Base-by-base conservation (phyloP, 2,329 filamentous ascomycete genomes). In the Fusarium sp. region DNA sequence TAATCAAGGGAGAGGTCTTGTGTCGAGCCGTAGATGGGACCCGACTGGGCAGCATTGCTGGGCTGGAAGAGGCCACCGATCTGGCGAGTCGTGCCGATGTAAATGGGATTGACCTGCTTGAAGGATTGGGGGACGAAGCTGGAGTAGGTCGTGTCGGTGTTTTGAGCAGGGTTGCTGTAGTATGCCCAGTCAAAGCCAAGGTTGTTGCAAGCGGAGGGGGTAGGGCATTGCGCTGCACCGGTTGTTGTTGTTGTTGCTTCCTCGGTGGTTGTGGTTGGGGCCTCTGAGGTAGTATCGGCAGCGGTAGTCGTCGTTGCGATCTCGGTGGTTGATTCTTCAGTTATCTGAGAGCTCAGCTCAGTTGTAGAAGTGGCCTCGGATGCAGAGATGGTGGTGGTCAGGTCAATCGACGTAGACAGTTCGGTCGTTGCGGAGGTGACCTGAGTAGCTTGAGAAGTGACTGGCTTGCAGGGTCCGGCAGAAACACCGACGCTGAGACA, bases 131-230 rank as follows among this genome's bases (percentile, higher is more conserved):
- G 64, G 5, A 16, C 4, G 3, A 67, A 67, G 15, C 1, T 42
- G 33, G 64, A 67, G 32, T 67, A 67, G 2, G 64, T 67, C 21
- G 53, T n/a, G 23, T 67, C 63, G 4, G 46, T 67, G 23, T 67
- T 67, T 35, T 12, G 30, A 0, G 46, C 40, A 13, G 63, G 38
- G 30, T 67, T 67, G 7, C 2, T 42, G 15, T 33, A 67, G 32
- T 67, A 67, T 9, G 63, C 64, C 63, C 64, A 67, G 21, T 67
- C 63, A 12, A 67, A 53, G 2, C 64, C 64, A 3, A 67, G 28
- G 8, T 67, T 67, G 6, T 47, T 1, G 9, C 63, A 67, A 7
- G 44, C 25, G 1, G 19, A 7, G 3, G 63, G 63, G 2, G 64
- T 67, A 46, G 62, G 52, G 2, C 64, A 67, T 19, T 28, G 42